Evolutionary conservation across 371 early-diverging fungal genomes (phyloP).

Genomic region (Mortierella sp.): DNA sequence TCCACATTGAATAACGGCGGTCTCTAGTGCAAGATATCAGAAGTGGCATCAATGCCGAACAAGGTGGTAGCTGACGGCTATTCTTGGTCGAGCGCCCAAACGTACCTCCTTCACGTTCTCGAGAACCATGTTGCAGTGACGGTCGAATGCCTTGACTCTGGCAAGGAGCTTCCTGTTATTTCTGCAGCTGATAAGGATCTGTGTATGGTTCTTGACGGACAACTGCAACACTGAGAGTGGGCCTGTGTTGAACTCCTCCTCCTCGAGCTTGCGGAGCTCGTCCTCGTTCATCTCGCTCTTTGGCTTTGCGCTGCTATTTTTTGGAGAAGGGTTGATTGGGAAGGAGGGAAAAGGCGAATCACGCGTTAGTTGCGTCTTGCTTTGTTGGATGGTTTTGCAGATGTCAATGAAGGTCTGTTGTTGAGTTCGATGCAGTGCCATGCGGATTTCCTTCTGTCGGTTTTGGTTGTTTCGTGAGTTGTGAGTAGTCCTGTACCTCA

Average conservation of each 20-base stretch:
- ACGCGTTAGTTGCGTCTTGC: constrained; percentile 26
- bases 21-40: not conserved
- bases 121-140: constrained; percentile 99
- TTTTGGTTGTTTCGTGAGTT: not conserved
- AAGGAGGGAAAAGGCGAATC: not conserved
- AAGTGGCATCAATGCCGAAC: not conserved
- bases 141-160: constrained; percentile 98
- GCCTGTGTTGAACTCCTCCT: constrained; percentile 96
- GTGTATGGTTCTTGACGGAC: constrained; percentile 96
- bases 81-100: not conserved
- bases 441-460: constrained; percentile 5
- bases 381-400: not conserved
- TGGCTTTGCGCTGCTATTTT: constrained; percentile 63
- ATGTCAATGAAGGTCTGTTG: not conserved
- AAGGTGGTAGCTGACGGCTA: not conserved
- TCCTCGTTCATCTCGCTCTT: constrained; percentile 93
- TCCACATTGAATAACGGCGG: not conserved
- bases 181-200: constrained; percentile 95
- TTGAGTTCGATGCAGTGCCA: not conserved
- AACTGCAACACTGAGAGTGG: constrained; percentile 96
- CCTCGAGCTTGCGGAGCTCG: constrained; percentile 93
- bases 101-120: constrained; percentile 97
- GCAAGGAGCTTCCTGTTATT: constrained; percentile 98
- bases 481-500: constrained; percentile 15
- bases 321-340: not conserved